Conservation (phyloP, 768 basidiomycete genomes). For the Cantharellus anzutake region DNA sequence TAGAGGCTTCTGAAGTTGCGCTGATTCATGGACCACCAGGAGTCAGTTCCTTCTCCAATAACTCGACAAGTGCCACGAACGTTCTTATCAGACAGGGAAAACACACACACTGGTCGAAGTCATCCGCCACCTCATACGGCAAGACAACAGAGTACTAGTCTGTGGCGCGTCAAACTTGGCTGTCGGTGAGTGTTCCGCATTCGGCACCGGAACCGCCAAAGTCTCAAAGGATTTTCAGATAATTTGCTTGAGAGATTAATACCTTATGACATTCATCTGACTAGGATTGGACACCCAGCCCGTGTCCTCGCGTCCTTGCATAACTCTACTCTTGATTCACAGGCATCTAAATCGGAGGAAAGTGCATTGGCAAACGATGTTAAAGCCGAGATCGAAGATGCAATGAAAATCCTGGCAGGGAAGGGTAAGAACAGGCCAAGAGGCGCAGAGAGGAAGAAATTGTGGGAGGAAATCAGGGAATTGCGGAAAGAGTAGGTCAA, state of each 20-base stretch:
- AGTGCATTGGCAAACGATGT: constrained; percentile 76
- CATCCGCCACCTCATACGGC: constrained; percentile 49
- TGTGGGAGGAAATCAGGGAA: constrained; percentile 76
- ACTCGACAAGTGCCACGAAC: too few relatives aligned
- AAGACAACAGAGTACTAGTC: constrained; percentile 42
- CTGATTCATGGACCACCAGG: constrained; percentile 98
- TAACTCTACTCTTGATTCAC: constrained; percentile 40
- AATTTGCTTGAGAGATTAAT: constrained; percentile 77
- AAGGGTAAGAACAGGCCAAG: constrained; percentile 54
- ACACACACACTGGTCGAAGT: constrained; percentile 91
- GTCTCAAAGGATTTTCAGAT: constrained; percentile 23
- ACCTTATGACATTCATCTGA: constrained; percentile 24
- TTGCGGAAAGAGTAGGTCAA: constrained; percentile 69
- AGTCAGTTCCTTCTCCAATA: constrained; percentile 12
- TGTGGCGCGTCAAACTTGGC: constrained; percentile 91
- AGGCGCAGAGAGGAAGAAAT: constrained; percentile 46
- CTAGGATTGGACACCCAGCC: constrained; percentile 91
- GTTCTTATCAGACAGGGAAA: constrained; percentile 61
- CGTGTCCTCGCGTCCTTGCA: constrained; percentile 49
- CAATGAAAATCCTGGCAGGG: constrained; percentile 43
- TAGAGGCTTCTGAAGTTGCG: constrained; percentile 64
- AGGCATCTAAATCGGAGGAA: constrained; percentile 55
- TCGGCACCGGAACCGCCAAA: not conserved
- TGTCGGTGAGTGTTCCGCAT: constrained; percentile 23
- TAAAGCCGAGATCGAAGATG: constrained; percentile 61